Base-by-base conservation (phyloP, 2,329 filamentous ascomycete genomes). In the Albifimbria verrucaria region DNA sequence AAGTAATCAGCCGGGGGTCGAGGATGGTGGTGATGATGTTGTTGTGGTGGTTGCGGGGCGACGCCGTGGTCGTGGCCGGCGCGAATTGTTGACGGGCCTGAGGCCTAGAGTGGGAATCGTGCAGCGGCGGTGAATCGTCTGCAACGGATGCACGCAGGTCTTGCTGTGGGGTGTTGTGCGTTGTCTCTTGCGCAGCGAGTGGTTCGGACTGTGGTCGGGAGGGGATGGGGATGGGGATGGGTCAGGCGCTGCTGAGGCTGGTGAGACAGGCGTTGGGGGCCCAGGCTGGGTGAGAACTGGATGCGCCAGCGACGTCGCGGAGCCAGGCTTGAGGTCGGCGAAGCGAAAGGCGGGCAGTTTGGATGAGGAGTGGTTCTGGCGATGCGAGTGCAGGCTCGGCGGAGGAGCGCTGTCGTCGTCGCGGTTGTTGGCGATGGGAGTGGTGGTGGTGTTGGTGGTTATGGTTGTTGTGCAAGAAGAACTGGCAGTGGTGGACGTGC, bases 261-360 rank as follows among this genome's bases (percentile, higher is more conserved):
- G 59, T 58, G 62, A 63, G 59, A 59, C 51, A 59, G 58, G 55
- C 52, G 66, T 58, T 51, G 43, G 45, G 45, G 45, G 45, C 18
- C 6, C 24, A 10, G n/a, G 22, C 4, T 47, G 20, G 45, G 17
- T 18, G 21, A 47, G 23, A 10, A 18, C 20, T 48, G 46, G 54
- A 59, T 56, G 63, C 58, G 60, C 59, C 50, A 59, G 57, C 56
- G 57, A 60, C 57, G 55, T 53, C 56, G 62, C 52, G 53, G 59
- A 55, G 46, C 48, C 60, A 55, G 53, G 72, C 52, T 68, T 69
- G 51, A 77, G 68, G 67, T 82, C 79, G 58, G 72, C 76, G 62
- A 80, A 79, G 54, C 79, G 79, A 65, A 78, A 81, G 21, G 79
- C 73, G 24, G 80, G 79, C 58, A 82, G 68, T 60, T 82, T 82